Evolutionary conservation across 371 early-diverging fungal genomes (phyloP).

Genomic region (Mortierella sp.): DNA sequence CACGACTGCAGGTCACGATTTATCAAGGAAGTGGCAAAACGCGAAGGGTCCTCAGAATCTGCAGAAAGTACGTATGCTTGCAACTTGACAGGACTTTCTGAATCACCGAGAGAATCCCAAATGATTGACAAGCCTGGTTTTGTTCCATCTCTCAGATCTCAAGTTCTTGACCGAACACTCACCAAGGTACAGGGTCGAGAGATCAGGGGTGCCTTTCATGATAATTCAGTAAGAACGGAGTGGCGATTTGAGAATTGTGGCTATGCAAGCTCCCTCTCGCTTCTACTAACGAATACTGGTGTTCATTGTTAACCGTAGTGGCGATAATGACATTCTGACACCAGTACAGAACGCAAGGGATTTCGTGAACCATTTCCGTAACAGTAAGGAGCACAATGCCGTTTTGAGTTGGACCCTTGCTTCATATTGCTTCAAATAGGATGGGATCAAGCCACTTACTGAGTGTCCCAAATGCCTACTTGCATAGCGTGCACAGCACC

Average conservation of each 20-base stretch:
- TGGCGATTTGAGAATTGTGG: neutral
- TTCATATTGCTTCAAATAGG: too few species aligned
- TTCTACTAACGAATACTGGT: neutral
- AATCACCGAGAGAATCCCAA: too few species aligned
- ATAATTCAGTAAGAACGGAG: constrained; percentile 42
- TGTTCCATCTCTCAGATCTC: constrained; percentile 27
- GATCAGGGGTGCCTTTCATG: constrained; percentile 38
- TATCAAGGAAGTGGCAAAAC: constrained; percentile 51
- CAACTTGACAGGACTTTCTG: too few species aligned
- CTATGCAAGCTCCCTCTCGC: neutral
- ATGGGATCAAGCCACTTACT: too few species aligned
- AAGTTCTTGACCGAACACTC: constrained; percentile 60
- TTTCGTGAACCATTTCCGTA: constrained; percentile 44
- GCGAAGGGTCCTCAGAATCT: constrained; percentile 34
- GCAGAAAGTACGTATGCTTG: constrained; percentile 23
- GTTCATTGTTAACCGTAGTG: constrained; percentile 14
- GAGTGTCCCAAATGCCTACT: too few species aligned
- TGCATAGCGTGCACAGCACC: constrained; percentile 22
- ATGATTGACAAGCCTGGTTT: neutral
- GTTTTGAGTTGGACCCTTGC: too few species aligned
- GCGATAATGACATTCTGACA: constrained; percentile 44
- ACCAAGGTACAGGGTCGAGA: constrained; percentile 49
- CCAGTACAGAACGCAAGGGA: constrained; percentile 37
- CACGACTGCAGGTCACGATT: constrained; percentile 50
- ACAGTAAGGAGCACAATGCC: constrained; percentile 15